A percentile compares a stretch with the other conserved stretches of the same genome.
phyloP scores from a whole-genome alignment of 257 asterid genomes.

The Solanum lignicaule region DNA sequence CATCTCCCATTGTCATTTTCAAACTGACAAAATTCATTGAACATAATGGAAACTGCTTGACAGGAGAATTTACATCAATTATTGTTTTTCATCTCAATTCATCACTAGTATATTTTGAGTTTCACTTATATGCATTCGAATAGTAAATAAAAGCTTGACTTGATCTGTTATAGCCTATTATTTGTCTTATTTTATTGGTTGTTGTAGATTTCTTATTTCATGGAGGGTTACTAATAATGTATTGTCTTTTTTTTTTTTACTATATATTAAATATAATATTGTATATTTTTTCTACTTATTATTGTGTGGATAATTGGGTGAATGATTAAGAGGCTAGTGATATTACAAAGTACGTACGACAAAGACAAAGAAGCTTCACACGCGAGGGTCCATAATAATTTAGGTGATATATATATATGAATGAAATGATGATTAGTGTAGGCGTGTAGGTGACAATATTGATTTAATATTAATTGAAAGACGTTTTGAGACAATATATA shows the following conservation, averaged over 20 bases:
- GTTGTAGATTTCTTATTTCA: not conserved
- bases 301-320: not conserved
- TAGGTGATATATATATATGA: not conserved
- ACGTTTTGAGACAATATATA: not conserved
- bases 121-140: too few relatives aligned
- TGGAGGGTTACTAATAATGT: not conserved
- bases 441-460: not conserved
- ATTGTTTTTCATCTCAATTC: not conserved
- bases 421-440: not conserved
- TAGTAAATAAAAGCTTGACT: not conserved
- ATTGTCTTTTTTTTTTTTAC: too few relatives aligned
- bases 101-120: not conserved
- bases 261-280: not conserved
- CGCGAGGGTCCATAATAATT: not conserved
- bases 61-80: not conserved
- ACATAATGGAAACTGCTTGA: constrained; percentile 23
- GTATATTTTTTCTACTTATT: not conserved
- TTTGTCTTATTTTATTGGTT: not conserved
- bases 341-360: not conserved
- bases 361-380: not conserved
- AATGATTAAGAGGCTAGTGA: not conserved
- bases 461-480: not conserved
- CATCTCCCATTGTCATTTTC: constrained; percentile 11
- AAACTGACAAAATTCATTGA: not conserved
- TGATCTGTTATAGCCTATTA: not conserved